Evolutionary conservation across 2,329 filamentous ascomycete genomes (phyloP).

Genomic region (Davidsoniella australis): DNA sequence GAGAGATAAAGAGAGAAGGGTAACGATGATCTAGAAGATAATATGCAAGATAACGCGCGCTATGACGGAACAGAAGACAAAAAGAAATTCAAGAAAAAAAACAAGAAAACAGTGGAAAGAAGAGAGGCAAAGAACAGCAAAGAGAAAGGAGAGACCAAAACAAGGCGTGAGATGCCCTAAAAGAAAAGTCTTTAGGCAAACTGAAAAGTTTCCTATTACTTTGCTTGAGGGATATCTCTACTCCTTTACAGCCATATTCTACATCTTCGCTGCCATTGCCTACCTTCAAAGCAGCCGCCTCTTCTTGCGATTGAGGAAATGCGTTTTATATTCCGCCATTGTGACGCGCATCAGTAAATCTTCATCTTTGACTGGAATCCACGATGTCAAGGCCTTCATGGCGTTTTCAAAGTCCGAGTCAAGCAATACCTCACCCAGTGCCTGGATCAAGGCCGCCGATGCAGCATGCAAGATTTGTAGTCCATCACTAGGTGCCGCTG

Average conservation of each 20-base stretch:
- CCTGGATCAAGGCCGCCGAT: slow-evolving; percentile 77
- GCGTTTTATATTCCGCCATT: slow-evolving; percentile 62
- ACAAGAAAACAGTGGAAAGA: too few relatives aligned
- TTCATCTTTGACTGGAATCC: slow-evolving; percentile 86
- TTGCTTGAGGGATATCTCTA: neutral
- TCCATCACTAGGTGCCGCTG: slow-evolving; percentile 23
- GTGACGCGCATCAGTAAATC: slow-evolving; percentile 84
- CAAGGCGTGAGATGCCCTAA: neutral
- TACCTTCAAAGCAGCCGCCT: slow-evolving; percentile 4
- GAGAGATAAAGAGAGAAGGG: slow-evolving; percentile 4
- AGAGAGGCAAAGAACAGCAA: neutral
- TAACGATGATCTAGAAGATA: slow-evolving; percentile 3
- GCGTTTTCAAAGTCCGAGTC: slow-evolving; percentile 93
- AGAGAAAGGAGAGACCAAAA: neutral
- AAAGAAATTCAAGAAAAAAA: too few relatives aligned
- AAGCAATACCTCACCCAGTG: slow-evolving; percentile 70
- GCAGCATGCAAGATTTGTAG: slow-evolving; percentile 83
- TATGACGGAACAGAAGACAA: too few relatives aligned
- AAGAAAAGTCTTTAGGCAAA: neutral
- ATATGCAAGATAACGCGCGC: neutral
- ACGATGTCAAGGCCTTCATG: slow-evolving; percentile 92
- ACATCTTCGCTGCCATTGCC: too few relatives aligned
- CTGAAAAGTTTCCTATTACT: neutral
- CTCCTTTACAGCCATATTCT: too few relatives aligned
- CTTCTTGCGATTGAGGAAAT: slow-evolving; percentile 12